Percentiles rank a stretch among this genome's conserved stretches.
Conservation (phyloP, 129 eudicot species). For the Smallanthus sonchifolius region DNA sequence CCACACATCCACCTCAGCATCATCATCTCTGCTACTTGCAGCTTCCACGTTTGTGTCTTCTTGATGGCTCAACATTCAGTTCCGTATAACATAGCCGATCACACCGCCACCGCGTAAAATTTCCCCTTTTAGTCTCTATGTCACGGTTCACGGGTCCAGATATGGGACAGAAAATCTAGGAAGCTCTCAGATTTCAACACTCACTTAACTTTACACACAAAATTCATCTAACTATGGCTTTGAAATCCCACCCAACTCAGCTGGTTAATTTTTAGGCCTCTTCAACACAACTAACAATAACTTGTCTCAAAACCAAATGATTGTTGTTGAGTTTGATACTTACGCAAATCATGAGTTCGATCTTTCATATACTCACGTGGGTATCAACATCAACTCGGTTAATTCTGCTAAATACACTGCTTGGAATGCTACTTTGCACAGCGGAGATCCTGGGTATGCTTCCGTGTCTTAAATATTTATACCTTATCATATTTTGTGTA, state of each 20-base stretch:
- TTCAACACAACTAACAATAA: neutral
- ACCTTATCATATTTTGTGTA: no score
- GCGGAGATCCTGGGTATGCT: conserved; percentile 11
- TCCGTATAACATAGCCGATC: no score
- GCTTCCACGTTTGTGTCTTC: no score
- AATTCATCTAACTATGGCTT: neutral
- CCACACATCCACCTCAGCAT: no score
- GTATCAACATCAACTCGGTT: conserved; percentile 19
- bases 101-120: no score
- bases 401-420: neutral
- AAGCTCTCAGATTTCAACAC: conserved; percentile 11
- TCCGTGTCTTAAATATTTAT: conserved; percentile 21
- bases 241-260: conserved; percentile 18
- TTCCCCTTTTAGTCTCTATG: no score
- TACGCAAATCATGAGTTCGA: neutral
- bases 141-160: no score
- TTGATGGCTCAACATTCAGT: no score
- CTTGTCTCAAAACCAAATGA: neutral
- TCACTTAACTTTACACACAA: conserved; percentile 18
- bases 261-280: neutral
- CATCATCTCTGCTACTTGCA: no score
- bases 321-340: conserved; percentile 17
- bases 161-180: no score
- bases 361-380: conserved; percentile 8
- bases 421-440: conserved; percentile 23